Evolutionary conservation across 768 basidiomycete species (phyloP).

Genomic region (Podaxis carcinomalis): DNA sequence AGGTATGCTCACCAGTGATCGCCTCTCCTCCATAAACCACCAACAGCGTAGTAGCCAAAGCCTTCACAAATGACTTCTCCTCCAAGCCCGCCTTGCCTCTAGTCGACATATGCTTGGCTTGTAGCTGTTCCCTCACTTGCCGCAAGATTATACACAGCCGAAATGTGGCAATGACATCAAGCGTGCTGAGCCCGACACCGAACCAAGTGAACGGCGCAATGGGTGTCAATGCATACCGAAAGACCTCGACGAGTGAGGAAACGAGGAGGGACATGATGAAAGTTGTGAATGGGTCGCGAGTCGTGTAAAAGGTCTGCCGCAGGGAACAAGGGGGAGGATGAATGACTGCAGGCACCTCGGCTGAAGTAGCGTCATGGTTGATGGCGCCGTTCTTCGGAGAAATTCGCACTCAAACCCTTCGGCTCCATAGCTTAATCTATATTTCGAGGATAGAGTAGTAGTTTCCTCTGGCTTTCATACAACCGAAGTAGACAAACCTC

Average conservation of each 20-base stretch:
- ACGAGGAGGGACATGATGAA: conserved; percentile 14
- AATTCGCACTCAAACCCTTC: neutral
- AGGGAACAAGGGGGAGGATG: neutral
- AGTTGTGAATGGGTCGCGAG: conserved; percentile 4
- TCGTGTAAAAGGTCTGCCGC: neutral
- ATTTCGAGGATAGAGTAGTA: no score
- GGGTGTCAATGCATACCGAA: conserved; percentile 50
- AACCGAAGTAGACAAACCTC: no score
- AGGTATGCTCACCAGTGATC: conserved; percentile 45
- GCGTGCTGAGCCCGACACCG: conserved; percentile 50
- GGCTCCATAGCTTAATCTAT: neutral
- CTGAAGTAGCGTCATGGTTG: neutral
- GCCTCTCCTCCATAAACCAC: conserved; percentile 83
- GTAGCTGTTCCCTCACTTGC: conserved; percentile 54
- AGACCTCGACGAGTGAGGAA: conserved; percentile 44
- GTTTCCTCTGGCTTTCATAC: no score
- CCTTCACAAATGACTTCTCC: conserved; percentile 53
- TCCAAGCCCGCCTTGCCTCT: conserved; percentile 37
- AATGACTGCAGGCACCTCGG: neutral
- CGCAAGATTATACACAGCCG: conserved; percentile 68
- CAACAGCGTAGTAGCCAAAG: conserved; percentile 50
- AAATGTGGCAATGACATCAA: conserved; percentile 65
- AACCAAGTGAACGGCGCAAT: conserved; percentile 68
- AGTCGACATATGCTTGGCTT: conserved; percentile 38
- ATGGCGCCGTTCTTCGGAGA: neutral